These are phyloP conservation scores for Xerocomus alliaceus DNA, from an alignment of 1,284 basidiomycete species.

Conservation along the genomic window DNA sequence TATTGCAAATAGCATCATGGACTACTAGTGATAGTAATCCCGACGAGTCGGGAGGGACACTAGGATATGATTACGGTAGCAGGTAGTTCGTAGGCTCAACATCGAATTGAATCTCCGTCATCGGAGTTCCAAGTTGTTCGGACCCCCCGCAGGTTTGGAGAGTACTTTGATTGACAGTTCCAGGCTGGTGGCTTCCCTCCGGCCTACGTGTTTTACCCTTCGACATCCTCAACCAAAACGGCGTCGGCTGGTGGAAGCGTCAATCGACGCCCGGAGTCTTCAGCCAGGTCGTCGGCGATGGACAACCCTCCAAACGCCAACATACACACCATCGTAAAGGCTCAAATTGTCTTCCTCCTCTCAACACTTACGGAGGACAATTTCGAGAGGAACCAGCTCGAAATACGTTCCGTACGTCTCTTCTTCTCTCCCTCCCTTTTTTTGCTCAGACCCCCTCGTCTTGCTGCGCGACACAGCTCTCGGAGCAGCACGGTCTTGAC, in stretches of 20 bases:
- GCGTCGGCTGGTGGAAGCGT: conserved; percentile 75
- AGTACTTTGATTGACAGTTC: conserved; percentile 33
- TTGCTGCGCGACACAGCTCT: conserved; percentile 65
- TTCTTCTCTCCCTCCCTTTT: conserved; percentile 1
- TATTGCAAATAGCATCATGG: background rate
- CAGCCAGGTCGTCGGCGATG: conserved; percentile 61
- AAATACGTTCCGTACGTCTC: conserved; percentile 81
- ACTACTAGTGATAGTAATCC: background rate
- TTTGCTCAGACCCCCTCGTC: conserved; percentile 27
- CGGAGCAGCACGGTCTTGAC: conserved; percentile 92
- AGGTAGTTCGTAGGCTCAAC: no score
- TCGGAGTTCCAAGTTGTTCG: conserved; percentile 28
- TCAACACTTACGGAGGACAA: conserved; percentile 94
- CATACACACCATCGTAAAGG: conserved; percentile 81
- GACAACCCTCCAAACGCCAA: conserved; percentile 57
- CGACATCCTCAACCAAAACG: conserved; percentile 61
- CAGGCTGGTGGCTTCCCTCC: conserved; percentile 42
- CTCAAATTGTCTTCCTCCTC: conserved; percentile 91
- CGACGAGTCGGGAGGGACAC: no score
- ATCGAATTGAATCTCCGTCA: conserved; percentile 29
- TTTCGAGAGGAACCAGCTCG: conserved; percentile 88
- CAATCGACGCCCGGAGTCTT: conserved; percentile 76
- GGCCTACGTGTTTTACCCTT: conserved; percentile 41
- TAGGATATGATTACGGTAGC: no score
- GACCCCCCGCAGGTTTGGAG: conserved; percentile 20